Evolutionary conservation across 2,329 filamentous ascomycete genomes (phyloP).

Genomic region (Fusarium euwallaceae): DNA sequence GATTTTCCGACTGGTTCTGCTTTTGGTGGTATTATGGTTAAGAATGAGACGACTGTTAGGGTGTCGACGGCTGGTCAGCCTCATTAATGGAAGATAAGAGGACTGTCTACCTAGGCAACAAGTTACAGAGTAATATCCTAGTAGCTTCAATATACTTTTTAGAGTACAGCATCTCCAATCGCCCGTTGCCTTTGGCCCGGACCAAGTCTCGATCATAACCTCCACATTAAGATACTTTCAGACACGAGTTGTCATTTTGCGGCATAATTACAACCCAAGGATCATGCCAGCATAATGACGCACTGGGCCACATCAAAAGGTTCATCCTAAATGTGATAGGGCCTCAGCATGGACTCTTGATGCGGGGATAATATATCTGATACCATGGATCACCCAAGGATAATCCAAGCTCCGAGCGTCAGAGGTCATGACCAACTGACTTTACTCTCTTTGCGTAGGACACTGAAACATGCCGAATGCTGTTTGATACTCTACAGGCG

Average conservation of each 20-base stretch:
- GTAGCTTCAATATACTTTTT: neutral
- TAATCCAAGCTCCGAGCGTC: neutral
- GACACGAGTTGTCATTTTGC: neutral
- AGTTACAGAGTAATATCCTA: neutral
- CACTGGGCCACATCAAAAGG: no score
- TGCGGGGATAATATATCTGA: neutral
- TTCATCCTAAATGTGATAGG: neutral
- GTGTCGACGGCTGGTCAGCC: conserved; percentile 17
- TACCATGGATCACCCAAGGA: neutral
- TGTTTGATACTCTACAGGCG: neutral
- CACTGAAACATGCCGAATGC: neutral
- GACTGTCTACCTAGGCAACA: no score
- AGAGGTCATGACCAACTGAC: neutral
- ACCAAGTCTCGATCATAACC: neutral
- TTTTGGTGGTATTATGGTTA: conserved; percentile 40
- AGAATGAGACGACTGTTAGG: conserved; percentile 38
- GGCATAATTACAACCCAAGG: neutral
- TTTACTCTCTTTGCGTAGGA: neutral
- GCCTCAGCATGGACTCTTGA: neutral
- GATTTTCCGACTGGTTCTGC: neutral
- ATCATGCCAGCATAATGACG: neutral
- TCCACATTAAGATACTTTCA: no score
- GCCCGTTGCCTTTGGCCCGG: neutral
- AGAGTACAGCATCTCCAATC: neutral
- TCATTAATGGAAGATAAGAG: neutral